Evolutionary conservation across 306 rosid species (phyloP), one percentile per base, ranked within the genome.

Genomic region (Rosa persica): DNA sequence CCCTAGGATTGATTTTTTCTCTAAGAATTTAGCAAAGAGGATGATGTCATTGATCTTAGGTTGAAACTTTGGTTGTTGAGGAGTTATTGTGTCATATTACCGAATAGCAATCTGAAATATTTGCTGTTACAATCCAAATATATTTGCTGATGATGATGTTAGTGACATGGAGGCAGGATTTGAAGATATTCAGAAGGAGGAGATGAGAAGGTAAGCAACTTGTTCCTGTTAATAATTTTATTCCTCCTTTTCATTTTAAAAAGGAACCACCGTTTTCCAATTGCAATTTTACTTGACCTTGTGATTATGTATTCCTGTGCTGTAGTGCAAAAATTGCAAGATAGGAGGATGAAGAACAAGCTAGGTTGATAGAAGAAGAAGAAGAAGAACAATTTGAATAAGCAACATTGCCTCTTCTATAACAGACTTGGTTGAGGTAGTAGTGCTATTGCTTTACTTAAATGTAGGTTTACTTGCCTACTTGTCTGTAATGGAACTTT

Each of bases 131-230:
- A 87, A 92, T 79, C 96, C 94, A 42, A 55, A n/a, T 22, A 81
- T 15, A 49, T 89, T 49, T 79, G 79, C 49, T 0, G 89, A 75
- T 6, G 87, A 89, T 6, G 97, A 93, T 0, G 83, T 72, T 66
- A 88, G 88, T 0, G 77, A 91, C 67, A 92, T 92, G 98, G 98
- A 95, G 79, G 98, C 93, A 27, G 86, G 85, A 82, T 95, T 84
- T 49, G 91, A 91, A 0, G 96, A 92, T 67, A 95, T 95, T 44
- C 25, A 83, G 93, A 76, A 2, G 84, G 98, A 95, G 81, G 98
- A 95, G 86, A 74, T 13, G 47, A 84, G 82, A 76, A 95, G 98
- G 98, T 94, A 49, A 67, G 81, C 74, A 20, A 76, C 77, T 70
- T 80, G 72, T 54, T 17, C 72, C 27, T 25, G 22, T 67, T 72